Conservation (phyloP, 1,284 basidiomycete species). For the Apiotrichum sp. region DNA sequence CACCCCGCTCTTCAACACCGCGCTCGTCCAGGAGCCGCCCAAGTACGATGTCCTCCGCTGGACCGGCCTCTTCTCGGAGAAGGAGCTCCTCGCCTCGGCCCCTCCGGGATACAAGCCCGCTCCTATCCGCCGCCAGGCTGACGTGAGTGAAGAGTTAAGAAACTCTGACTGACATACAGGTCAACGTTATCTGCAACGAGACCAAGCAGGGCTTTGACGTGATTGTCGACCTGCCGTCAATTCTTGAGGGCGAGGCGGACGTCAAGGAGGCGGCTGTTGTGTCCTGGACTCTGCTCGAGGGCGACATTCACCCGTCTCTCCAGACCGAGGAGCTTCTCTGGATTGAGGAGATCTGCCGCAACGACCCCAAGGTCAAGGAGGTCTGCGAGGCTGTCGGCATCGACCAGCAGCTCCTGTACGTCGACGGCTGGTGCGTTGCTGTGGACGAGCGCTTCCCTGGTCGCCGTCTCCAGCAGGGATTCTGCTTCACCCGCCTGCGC, state of each 20-base stretch:
- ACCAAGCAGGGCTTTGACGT: slow-evolving; percentile 43
- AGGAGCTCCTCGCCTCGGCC: slow-evolving; percentile 27
- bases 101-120: slow-evolving; percentile 11
- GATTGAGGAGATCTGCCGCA: slow-evolving; percentile 47
- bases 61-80: slow-evolving; percentile 34
- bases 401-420: slow-evolving; percentile 41
- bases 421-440: slow-evolving; percentile 50
- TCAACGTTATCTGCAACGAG: slow-evolving; percentile 45
- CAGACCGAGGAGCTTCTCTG: slow-evolving; percentile 50
- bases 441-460: slow-evolving; percentile 48
- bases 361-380: slow-evolving; percentile 42
- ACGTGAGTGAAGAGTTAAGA: slow-evolving; percentile 24
- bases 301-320: slow-evolving; percentile 47
- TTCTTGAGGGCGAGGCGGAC: slow-evolving; percentile 19
- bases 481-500: slow-evolving; percentile 46
- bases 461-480: slow-evolving; percentile 45
- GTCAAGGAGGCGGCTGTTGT: slow-evolving; percentile 29
- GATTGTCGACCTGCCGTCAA: slow-evolving; percentile 43
- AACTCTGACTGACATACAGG: slow-evolving; percentile 17
- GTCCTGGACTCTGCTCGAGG: slow-evolving; percentile 39
- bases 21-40: slow-evolving; percentile 42
- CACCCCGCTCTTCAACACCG: slow-evolving; percentile 38
- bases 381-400: slow-evolving; percentile 47
- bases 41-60: slow-evolving; percentile 41
- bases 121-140: slow-evolving; percentile 32